Conservation (phyloP, 177 flowering plant species). For the Telopea speciosissima region DNA sequence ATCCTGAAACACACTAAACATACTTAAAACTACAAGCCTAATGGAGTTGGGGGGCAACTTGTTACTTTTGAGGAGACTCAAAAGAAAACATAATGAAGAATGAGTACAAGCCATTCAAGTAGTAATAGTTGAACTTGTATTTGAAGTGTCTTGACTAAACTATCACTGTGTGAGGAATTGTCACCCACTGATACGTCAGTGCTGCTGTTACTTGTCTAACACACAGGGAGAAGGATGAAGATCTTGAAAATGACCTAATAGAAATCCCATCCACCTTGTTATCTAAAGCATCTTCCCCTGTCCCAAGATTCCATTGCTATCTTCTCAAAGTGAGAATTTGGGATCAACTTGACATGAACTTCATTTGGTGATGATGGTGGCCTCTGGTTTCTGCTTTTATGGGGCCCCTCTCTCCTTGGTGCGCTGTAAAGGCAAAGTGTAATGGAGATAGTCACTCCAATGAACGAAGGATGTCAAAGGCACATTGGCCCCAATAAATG, state of each 20-base stretch:
- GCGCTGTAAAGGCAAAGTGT: slow-evolving; percentile 12
- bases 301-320: slow-evolving; percentile 31
- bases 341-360: slow-evolving; percentile 8
- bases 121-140: not conserved
- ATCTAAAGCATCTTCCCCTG: slow-evolving; percentile 14
- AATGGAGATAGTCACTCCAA: no score
- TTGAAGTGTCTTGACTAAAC: not conserved
- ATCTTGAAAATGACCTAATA: slow-evolving; percentile 32
- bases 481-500: no score
- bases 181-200: slow-evolving; percentile 19
- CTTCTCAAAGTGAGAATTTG: slow-evolving; percentile 15
- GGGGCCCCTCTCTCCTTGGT: slow-evolving; percentile 25
- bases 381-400: slow-evolving; percentile 8
- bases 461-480: no score
- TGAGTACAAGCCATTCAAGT: not conserved
- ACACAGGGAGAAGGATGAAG: slow-evolving; percentile 6
- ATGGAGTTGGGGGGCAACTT: not conserved
- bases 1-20: no score
- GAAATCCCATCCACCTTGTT: slow-evolving; percentile 30
- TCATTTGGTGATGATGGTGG: slow-evolving; percentile 16
- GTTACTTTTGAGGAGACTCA: not conserved
- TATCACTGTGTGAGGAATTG: slow-evolving; percentile 11
- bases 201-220: not conserved
- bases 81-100: not conserved
- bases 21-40: no score